These are phyloP conservation scores for Arthrocladium fulminans DNA, from an alignment of 2,329 filamentous ascomycete species.

Conservation along the genomic window DNA sequence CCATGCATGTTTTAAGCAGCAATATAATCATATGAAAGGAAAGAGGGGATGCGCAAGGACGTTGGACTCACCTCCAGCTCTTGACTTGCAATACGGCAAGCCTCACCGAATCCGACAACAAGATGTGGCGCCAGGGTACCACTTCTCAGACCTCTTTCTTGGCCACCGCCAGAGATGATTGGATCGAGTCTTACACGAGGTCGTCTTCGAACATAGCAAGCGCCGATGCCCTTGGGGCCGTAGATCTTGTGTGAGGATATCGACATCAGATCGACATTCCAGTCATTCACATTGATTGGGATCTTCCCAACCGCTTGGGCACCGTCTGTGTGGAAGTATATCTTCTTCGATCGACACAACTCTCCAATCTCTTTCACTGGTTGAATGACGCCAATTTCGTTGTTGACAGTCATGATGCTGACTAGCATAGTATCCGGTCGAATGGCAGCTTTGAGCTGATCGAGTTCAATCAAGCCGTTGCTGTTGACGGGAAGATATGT, in stretches of 20 bases:
- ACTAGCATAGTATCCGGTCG: constrained; percentile 84
- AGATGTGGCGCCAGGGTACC: constrained; percentile 85
- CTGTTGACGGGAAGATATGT: constrained; percentile 90
- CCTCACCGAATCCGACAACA: constrained; percentile 89
- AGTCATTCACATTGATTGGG: constrained; percentile 87
- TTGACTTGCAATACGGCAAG: constrained; percentile 80
- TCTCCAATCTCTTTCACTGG: constrained; percentile 88
- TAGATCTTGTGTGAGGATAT: constrained; percentile 99
- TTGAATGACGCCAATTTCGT: constrained; percentile 99
- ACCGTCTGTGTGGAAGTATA: constrained; percentile 96
- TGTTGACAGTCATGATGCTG: constrained; percentile 98
- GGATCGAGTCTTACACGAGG: constrained; percentile 91
- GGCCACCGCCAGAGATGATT: constrained; percentile 90
- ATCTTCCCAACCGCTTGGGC: constrained; percentile 99
- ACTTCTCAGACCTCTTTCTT: constrained; percentile 89
- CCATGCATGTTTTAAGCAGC: constrained; percentile 70
- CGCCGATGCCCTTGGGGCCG: constrained; percentile 91
- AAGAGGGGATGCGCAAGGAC: constrained; percentile 17
- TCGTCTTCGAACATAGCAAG: constrained; percentile 87
- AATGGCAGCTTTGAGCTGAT: constrained; percentile 78
- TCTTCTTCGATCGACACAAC: constrained; percentile 80
- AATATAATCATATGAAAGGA: constrained; percentile 61
- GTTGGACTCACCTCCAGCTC: constrained; percentile 71
- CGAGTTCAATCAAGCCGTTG: constrained; percentile 77
- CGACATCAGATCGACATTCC: constrained; percentile 98